These are phyloP conservation scores for Ochetophila trinervis DNA, from an alignment of 306 rosid species.

Conservation along the genomic window DNA sequence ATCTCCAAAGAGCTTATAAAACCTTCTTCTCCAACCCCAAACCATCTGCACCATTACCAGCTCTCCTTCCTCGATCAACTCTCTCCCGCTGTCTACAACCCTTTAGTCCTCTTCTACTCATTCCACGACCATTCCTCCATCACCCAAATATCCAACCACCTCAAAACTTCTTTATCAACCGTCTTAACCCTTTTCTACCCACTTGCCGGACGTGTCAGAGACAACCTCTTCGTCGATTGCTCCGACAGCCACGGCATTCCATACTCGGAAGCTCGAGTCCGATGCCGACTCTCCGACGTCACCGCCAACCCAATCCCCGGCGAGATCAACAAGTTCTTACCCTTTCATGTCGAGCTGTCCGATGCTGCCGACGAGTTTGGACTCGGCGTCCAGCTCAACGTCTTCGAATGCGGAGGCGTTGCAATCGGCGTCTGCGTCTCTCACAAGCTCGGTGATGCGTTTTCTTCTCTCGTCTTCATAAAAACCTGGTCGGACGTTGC, in stretches of 20 bases:
- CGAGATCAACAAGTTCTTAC: slow-evolving; percentile 25
- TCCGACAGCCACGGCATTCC: slow-evolving; percentile 23
- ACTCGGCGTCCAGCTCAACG: slow-evolving; percentile 27
- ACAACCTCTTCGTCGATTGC: slow-evolving; percentile 23
- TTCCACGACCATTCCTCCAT: neutral
- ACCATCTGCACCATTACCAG: slow-evolving; percentile 38
- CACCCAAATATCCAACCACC: slow-evolving; percentile 19
- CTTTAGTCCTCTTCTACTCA: slow-evolving; percentile 31
- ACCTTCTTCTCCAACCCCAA: slow-evolving; percentile 46
- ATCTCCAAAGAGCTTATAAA: slow-evolving; percentile 40
- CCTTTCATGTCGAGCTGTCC: slow-evolving; percentile 24
- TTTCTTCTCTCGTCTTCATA: slow-evolving; percentile 11
- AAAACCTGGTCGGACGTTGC: slow-evolving; percentile 22
- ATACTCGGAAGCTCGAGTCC: slow-evolving; percentile 16
- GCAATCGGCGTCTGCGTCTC: slow-evolving; percentile 27
- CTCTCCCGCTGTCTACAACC: slow-evolving; percentile 35
- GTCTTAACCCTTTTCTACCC: slow-evolving; percentile 34
- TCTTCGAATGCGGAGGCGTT: slow-evolving; percentile 26
- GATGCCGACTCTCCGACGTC: slow-evolving; percentile 7
- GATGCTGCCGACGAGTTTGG: slow-evolving; percentile 8
- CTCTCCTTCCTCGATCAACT: slow-evolving; percentile 55
- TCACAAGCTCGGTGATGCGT: slow-evolving; percentile 29
- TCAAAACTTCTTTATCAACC: slow-evolving; percentile 22
- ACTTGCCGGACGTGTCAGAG: slow-evolving; percentile 21
- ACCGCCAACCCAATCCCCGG: slow-evolving; percentile 11